Conservation (phyloP, 176 grass and related monocot genomes). For the Zoysia pacifica region DNA sequence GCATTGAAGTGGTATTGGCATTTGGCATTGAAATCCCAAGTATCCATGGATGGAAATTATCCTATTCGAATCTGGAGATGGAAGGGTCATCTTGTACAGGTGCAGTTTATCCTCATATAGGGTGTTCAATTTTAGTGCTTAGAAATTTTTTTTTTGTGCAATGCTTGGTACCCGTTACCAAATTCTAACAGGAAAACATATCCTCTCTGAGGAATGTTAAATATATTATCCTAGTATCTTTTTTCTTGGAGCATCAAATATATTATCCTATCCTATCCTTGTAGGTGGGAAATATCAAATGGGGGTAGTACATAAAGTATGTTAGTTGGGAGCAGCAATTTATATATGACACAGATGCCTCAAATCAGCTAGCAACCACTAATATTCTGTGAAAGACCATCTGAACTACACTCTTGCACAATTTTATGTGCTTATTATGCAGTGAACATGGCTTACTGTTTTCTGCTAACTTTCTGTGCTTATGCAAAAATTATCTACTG, state of each 20-base stretch:
- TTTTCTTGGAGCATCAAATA: no score
- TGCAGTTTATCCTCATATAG: slow-evolving; percentile 33
- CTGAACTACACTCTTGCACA: slow-evolving; percentile 13
- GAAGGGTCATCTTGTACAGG: slow-evolving; percentile 90
- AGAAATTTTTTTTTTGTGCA: background rate
- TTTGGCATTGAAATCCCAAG: slow-evolving; percentile 76
- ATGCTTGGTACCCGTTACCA: background rate
- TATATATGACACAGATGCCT: background rate
- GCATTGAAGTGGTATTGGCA: slow-evolving; percentile 82
- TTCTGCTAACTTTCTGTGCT: background rate
- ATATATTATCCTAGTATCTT: no score
- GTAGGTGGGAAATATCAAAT: background rate
- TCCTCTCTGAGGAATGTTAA: no score
- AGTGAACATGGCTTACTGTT: background rate
- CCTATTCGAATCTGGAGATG: slow-evolving; percentile 82
- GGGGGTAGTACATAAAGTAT: background rate
- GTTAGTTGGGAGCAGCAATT: background rate
- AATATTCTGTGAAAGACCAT: background rate
- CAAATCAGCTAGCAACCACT: background rate
- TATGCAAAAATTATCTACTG: slow-evolving; percentile 6
- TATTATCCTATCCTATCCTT: background rate
- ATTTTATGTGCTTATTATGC: slow-evolving; percentile 24
- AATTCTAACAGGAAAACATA: background rate
- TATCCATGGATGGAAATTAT: slow-evolving; percentile 55
- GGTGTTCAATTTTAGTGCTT: slow-evolving; percentile 8